phyloP scores from a whole-genome alignment of 1,284 basidiomycete species.

The Cystobasidium slooffiae region DNA sequence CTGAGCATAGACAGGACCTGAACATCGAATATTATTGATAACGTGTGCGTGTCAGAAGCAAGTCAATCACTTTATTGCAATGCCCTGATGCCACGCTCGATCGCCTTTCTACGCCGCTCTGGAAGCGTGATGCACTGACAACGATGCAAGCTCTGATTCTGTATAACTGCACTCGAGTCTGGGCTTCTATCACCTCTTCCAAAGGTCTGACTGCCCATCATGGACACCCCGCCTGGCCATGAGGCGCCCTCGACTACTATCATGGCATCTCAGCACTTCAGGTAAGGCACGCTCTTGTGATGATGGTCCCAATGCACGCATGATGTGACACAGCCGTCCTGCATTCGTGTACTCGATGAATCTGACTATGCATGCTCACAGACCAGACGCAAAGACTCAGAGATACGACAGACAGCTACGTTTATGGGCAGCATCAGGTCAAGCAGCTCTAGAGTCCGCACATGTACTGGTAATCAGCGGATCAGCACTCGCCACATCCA shows the following conservation, averaged over 20 bases:
- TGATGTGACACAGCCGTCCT: background rate
- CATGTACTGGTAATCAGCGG: constrained; percentile 79
- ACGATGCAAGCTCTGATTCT: no score
- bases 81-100: background rate
- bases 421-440: constrained; percentile 92
- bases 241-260: constrained; percentile 29
- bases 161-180: no score
- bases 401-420: constrained; percentile 92
- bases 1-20: constrained; percentile 7
- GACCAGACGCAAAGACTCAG: constrained; percentile 81
- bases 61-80: background rate
- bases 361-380: background rate
- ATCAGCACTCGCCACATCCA: constrained; percentile 78
- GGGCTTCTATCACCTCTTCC: no score
- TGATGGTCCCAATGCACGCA: background rate
- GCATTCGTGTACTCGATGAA: background rate
- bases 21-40: background rate
- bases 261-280: constrained; percentile 22
- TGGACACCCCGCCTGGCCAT: constrained; percentile 42
- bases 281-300: constrained; percentile 6
- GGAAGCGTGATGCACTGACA: no score
- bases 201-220: background rate
- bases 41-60: background rate
- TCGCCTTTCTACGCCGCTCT: background rate
- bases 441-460: constrained; percentile 84